A percentile compares a stretch with the other conserved stretches of the same genome.
phyloP scores from a whole-genome alignment of 371 early-diverging fungal genomes.

The Mortierella sp. region DNA sequence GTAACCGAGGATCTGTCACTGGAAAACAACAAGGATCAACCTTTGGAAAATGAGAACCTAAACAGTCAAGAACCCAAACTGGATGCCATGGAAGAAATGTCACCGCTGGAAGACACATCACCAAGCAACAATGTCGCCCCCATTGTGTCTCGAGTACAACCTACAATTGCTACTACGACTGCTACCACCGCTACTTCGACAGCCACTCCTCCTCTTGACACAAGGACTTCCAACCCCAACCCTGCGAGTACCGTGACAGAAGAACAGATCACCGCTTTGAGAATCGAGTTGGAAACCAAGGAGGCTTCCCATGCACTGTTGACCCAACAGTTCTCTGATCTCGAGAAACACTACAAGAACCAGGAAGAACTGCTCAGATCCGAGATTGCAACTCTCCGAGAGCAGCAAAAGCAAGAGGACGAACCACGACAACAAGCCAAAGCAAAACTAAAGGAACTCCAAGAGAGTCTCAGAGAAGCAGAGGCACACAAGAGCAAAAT shows the following conservation, averaged over 20 bases:
- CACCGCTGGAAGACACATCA: neutral
- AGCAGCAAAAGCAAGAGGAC: constrained; percentile 55
- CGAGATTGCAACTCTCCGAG: constrained; percentile 50
- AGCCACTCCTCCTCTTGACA: constrained; percentile 2
- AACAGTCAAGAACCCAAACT: constrained; percentile 2
- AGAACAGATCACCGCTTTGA: constrained; percentile 26
- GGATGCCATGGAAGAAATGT: neutral
- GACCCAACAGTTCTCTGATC: constrained; percentile 37
- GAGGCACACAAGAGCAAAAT: constrained; percentile 46
- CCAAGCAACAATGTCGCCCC: no score
- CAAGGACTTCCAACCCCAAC: constrained; percentile 4
- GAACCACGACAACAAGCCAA: constrained; percentile 57
- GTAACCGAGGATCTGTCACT: constrained; percentile 20
- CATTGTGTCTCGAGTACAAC: neutral
- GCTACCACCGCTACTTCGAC: constrained; percentile 3
- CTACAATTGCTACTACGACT: neutral
- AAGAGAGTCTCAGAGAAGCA: constrained; percentile 53
- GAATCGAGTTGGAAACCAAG: constrained; percentile 44
- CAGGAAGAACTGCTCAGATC: constrained; percentile 51
- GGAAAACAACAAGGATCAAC: constrained; percentile 7
- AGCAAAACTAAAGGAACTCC: constrained; percentile 55
- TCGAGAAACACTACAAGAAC: constrained; percentile 45
- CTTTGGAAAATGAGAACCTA: neutral
- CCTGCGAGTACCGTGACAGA: no score
- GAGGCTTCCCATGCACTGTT: constrained; percentile 45